These are phyloP conservation scores for Rhazya stricta DNA, from an alignment of 257 asterid genomes.

Conservation along the genomic window DNA sequence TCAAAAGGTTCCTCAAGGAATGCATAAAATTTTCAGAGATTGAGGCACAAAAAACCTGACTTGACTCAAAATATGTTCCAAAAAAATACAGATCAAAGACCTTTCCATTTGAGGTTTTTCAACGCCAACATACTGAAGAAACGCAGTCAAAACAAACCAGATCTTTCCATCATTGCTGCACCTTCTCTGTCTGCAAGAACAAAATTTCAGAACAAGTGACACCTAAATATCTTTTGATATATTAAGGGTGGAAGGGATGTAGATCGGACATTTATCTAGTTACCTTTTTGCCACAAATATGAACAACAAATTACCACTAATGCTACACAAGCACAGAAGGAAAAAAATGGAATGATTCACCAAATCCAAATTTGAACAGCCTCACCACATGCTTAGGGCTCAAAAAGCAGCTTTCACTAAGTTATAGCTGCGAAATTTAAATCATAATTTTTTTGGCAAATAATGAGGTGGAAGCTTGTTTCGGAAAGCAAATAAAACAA, in stretches of 20 bases:
- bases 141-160: not conserved
- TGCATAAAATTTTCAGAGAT: not conserved
- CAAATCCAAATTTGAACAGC: not conserved
- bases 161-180: not conserved
- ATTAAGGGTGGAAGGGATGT: not conserved
- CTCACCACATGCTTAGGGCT: not conserved
- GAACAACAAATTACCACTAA: not conserved
- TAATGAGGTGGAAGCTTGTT: not conserved
- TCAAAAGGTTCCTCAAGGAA: not conserved
- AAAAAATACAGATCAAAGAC: slow-evolving; percentile 1
- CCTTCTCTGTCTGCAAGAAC: slow-evolving; percentile 9
- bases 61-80: not conserved
- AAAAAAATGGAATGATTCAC: not conserved
- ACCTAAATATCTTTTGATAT: not conserved
- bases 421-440: not conserved
- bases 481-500: not conserved
- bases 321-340: not conserved
- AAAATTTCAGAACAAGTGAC: not conserved
- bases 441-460: not conserved
- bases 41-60: slow-evolving; percentile 3
- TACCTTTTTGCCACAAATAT: not conserved
- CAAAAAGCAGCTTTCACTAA: not conserved
- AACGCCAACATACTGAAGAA: not conserved
- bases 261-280: not conserved
- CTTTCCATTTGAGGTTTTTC: not conserved